Evolutionary conservation across 805 yeast genomes (phyloP).

Genomic region (Wickerhamomyces bovis): DNA sequence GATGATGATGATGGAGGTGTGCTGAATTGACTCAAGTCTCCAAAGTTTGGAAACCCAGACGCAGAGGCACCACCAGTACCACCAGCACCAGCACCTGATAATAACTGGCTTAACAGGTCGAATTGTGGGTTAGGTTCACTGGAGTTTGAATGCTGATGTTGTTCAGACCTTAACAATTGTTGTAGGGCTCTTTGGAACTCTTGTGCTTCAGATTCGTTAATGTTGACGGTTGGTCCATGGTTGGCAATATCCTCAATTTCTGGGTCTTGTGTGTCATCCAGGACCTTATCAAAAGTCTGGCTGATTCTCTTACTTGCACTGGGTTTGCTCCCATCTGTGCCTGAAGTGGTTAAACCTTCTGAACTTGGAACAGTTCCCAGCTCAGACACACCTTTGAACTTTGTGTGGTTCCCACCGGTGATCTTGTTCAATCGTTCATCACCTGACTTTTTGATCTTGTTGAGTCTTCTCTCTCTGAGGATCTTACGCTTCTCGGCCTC

Average conservation of each 20-base stretch:
- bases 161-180: slow-evolving; percentile 12
- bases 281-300: slow-evolving; percentile 7
- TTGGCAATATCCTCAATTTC: slow-evolving; percentile 12
- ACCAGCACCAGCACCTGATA: slow-evolving; percentile 4
- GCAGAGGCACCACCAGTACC: not conserved
- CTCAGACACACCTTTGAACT: not conserved
- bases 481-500: slow-evolving; percentile 23
- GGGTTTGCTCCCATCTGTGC: no score
- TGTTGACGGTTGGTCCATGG: not conserved
- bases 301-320: slow-evolving; percentile 11
- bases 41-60: not conserved
- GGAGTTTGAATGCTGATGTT: slow-evolving; percentile 8
- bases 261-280: slow-evolving; percentile 7
- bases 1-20: not conserved
- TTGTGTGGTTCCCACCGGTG: slow-evolving; percentile 19
- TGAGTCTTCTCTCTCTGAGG: slow-evolving; percentile 24
- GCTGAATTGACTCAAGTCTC: not conserved
- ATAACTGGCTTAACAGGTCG: slow-evolving; percentile 9
- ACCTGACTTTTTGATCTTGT: slow-evolving; percentile 18
- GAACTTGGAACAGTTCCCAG: no score
- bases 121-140: slow-evolving; percentile 10
- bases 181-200: slow-evolving; percentile 20
- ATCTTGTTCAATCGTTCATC: slow-evolving; percentile 18
- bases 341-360: no score
- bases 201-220: slow-evolving; percentile 6